phyloP scores from a whole-genome alignment of 108 stramenopile species.

The Cylindrotheca fusiformis region DNA sequence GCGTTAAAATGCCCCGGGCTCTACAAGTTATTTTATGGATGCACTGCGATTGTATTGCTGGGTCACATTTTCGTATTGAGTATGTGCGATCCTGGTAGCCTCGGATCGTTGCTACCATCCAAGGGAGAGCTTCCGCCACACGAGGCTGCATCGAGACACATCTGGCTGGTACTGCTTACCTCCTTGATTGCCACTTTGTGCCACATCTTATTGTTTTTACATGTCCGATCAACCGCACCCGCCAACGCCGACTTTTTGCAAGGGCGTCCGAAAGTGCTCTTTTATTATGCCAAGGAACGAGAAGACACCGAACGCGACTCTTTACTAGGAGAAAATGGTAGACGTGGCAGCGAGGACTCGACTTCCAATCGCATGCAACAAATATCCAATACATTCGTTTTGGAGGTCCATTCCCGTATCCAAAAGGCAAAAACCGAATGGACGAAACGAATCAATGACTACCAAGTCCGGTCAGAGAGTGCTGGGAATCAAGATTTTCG shows the following conservation, averaged over 20 bases:
- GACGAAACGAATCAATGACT: slow-evolving; percentile 51
- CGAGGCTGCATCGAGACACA: slow-evolving; percentile 26
- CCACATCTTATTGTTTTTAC: slow-evolving; percentile 73
- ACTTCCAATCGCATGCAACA: slow-evolving; percentile 15
- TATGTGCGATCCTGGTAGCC: slow-evolving; percentile 50
- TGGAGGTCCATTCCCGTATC: slow-evolving; percentile 38
- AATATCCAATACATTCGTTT: slow-evolving; percentile 36
- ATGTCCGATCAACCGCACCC: slow-evolving; percentile 79
- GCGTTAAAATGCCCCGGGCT: slow-evolving; percentile 50
- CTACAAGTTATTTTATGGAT: slow-evolving; percentile 57
- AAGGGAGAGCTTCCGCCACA: slow-evolving; percentile 11
- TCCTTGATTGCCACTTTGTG: slow-evolving; percentile 49
- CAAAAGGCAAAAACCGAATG: slow-evolving; percentile 40
- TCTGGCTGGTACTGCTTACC: slow-evolving; percentile 58
- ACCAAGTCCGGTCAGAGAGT: slow-evolving; percentile 16
- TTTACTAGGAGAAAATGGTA: slow-evolving; percentile 8
- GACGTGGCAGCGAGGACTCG: slow-evolving; percentile 5
- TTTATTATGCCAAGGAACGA: slow-evolving; percentile 24
- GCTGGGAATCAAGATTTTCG: slow-evolving; percentile 22
- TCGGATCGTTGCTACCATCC: slow-evolving; percentile 32
- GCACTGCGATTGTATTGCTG: slow-evolving; percentile 43
- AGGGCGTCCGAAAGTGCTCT: slow-evolving; percentile 27
- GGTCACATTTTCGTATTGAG: slow-evolving; percentile 57
- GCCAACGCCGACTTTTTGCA: slow-evolving; percentile 30
- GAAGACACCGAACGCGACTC: slow-evolving; percentile 27